Evolutionary conservation across 2,329 filamentous ascomycete species (phyloP), one percentile per base, ranked within the genome.

Genomic region (Trichoderma harzianum): DNA sequence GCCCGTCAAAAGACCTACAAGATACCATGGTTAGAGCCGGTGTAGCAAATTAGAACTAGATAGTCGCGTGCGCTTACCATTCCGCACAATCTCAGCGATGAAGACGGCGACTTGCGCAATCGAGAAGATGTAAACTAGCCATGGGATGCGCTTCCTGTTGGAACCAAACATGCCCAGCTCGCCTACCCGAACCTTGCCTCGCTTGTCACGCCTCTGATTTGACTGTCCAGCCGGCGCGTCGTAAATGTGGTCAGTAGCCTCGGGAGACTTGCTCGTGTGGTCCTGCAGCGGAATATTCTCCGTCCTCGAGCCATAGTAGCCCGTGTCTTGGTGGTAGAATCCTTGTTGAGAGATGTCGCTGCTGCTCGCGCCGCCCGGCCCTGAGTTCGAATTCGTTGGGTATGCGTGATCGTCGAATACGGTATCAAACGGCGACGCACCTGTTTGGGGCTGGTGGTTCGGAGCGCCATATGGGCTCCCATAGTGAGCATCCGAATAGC

Each of bases 81-180:
- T 97, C 78, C 91, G 93, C 62, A 93, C 91, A 73, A 99, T 84
- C 83, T 98, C 94, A 67, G 87, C 94, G 74, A 98, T 92, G 78
- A 99, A 99, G 32, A 98, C 94, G 18, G 86, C 89, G 24, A 96
- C 83, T 80, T 98, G 95, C 14, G 92, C 87, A 34, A 90, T 69
- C 3, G 94, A 93, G 74, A 98, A 88, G 57, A 91, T 82, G 80
- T 95, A 98, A 39, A 94, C 93, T 7, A 97, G 89, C 87, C 92
- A 96, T 0, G 96, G 92, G 67, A 91, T 88, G 73, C 85, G 83
- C 78, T 86, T 88, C 78, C 82, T 84, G 75, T 86, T 82, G 14
- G 87, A 82, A 2, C 87, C 86, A 60, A 90, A 78, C 87, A 90
- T 90, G 72, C 87, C 87, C 69, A 90, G 78, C 80, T 90, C 86